Evolutionary conservation across 768 basidiomycete species (phyloP), one percentile per base, ranked within the genome.

Genomic region (Solioccasus polychromus): DNA sequence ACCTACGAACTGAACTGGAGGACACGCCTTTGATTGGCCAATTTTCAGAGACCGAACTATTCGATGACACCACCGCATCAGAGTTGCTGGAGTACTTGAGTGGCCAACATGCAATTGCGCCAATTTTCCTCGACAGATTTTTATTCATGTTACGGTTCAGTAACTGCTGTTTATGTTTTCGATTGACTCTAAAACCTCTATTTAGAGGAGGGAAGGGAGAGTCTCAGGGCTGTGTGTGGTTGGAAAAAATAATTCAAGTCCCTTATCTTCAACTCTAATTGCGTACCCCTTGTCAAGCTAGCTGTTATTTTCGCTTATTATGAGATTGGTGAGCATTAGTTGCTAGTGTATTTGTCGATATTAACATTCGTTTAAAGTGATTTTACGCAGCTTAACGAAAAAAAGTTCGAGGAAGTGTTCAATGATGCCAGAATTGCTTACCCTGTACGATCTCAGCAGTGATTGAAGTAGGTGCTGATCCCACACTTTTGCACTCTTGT

Each of bases 111-210:
- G 45, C 49, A 9, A 52, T 51, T 35, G 48, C 56, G 9, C 56
- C 49, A 12, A 43, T 54, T 30, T 54, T 51, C 24, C 49, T 58
- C 8, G 49, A 58, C 20, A 54, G 49, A 17, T 25, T 58, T 32
- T 36, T 58, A 30, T 58, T 58, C 31, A 54, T 58, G 56, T 25
- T 58, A 12, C 42, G 45, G 48, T 61, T 54, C 30, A 41, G 60
- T 62, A 20, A 25, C 60, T n/a, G n/a, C n/a, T n/a, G n/a, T 31
- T 32, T 43, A 19, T 2, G 22, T 1, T 22, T 30, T 23, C 29
- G 14, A n/a, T 18, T 31, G 9, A 12, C 1, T 10, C 25, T 6
- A 23, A 29, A 30, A 35, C n/a, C n/a, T n/a, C 11, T 44, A 1
- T 50, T 46, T 35, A 57, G 55, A 44, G 35, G 51, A 59, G 31